Percentiles rank a stretch among this genome's conserved stretches.
These are phyloP conservation scores for Casuarina equisetifolia DNA, from an alignment of 306 rosid species.

Conservation along the genomic window DNA sequence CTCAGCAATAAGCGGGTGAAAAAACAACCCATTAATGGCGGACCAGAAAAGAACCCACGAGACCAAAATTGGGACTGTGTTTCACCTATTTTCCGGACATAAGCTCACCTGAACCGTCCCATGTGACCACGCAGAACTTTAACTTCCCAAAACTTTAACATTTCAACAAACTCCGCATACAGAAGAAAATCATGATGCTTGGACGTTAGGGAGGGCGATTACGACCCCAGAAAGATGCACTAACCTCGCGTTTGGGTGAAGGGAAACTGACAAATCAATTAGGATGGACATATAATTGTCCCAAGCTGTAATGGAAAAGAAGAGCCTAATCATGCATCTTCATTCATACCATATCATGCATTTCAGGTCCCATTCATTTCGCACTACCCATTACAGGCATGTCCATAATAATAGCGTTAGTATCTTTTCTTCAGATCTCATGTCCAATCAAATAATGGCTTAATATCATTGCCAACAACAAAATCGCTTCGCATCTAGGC, in stretches of 20 bases:
- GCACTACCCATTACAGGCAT: background rate
- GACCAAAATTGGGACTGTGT: background rate
- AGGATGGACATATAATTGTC: background rate
- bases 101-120: background rate
- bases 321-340: conserved; percentile 6
- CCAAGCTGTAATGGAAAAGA: conserved; percentile 8
- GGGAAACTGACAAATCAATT: background rate
- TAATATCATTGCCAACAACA: background rate
- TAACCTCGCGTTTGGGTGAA: background rate
- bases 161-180: background rate
- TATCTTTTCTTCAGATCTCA: background rate
- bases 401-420: background rate
- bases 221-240: background rate
- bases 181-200: background rate
- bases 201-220: background rate
- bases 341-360: background rate
- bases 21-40: background rate
- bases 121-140: background rate
- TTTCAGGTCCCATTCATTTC: conserved; percentile 1
- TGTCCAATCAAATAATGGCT: background rate
- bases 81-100: conserved; percentile 1
- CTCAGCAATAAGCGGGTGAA: background rate
- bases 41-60: background rate
- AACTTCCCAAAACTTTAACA: background rate
- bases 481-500: background rate